Base-by-base conservation (phyloP, 805 yeast species). In the Cephaloascus albidus region DNA sequence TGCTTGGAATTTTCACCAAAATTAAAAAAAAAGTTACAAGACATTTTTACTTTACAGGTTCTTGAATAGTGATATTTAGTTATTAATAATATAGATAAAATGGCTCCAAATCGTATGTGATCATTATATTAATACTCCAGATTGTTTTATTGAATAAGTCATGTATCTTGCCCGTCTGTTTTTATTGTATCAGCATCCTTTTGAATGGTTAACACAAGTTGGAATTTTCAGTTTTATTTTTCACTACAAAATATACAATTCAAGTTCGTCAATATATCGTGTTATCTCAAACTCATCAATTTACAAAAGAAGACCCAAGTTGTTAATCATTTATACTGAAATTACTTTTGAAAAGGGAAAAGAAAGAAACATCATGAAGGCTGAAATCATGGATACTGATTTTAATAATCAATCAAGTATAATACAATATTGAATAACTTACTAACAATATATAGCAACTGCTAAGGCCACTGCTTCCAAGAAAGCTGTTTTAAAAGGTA, bases 401-500 rank as follows among this genome's bases (percentile, higher is more conserved):
- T n/a, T 71, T 54, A 3, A 81, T 59, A 5, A 81, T 57, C 18
- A 76, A 67, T 1, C 86, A 85, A 2, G 85, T 72, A 3, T 77
- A 74, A 36, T 47, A 61, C 14, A 63, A 49, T 70, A 65, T 65
- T 70, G 54, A 60, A 68, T 62, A 61, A 61, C 68, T 61, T 45
- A 42, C 53, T 48, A 50, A 51, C 55, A 46, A 42, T 8, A 35
- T 20, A 41, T 58, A 58, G 69, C 70, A 55, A 70, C 68, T 55
- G 68, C 74, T 54, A 85, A 93, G 79, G 98, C 98, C 75, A 76
- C 87, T 68, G 78, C 85, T 72, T 97, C 98, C 71, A 88, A 93
- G 82, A 93, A 90, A 80, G 93, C 97, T 70, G 97, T 86, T 72
- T 83, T 84, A 67, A 93, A 90, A 77, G 98, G 98, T 74, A 78